These are phyloP conservation scores for Rhizophora apiculata DNA, from an alignment of 345 rosid genomes.

Conservation along the genomic window DNA sequence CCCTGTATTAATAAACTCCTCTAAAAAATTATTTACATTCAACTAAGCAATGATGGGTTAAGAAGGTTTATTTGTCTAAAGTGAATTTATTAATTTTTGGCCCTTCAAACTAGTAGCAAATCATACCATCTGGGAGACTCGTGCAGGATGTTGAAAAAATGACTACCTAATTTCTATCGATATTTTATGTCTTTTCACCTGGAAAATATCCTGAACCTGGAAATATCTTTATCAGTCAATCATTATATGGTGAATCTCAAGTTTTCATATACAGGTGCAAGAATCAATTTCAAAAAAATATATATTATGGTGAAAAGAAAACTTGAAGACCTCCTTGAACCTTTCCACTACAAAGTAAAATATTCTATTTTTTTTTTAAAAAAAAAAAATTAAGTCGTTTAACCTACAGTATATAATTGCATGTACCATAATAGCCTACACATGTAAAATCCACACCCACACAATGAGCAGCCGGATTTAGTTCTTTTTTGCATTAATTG, in stretches of 20 bases:
- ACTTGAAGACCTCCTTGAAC: conserved; percentile 19
- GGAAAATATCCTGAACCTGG: conserved; percentile 22
- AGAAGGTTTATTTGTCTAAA: background rate
- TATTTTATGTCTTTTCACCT: background rate
- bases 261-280: background rate
- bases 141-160: too few relatives aligned
- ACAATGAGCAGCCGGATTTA: too few relatives aligned
- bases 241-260: conserved; percentile 25
- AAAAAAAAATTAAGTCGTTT: background rate
- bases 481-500: conserved; percentile 6
- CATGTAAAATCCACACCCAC: too few relatives aligned
- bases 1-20: too few relatives aligned
- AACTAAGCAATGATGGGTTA: conserved; percentile 10
- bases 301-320: conserved; percentile 10
- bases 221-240: conserved; percentile 13
- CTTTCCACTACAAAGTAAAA: conserved; percentile 20
- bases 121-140: too few relatives aligned
- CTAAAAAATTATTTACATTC: background rate
- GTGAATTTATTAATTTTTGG: too few relatives aligned
- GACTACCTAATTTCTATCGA: too few relatives aligned
- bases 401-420: background rate
- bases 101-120: too few relatives aligned
- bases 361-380: background rate
- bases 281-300: conserved; percentile 12
- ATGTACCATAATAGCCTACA: too few relatives aligned